Evolutionary conservation across 306 rosid genomes (phyloP), one percentile per base, ranked within the genome.

Genomic region (Alnus rubra): DNA sequence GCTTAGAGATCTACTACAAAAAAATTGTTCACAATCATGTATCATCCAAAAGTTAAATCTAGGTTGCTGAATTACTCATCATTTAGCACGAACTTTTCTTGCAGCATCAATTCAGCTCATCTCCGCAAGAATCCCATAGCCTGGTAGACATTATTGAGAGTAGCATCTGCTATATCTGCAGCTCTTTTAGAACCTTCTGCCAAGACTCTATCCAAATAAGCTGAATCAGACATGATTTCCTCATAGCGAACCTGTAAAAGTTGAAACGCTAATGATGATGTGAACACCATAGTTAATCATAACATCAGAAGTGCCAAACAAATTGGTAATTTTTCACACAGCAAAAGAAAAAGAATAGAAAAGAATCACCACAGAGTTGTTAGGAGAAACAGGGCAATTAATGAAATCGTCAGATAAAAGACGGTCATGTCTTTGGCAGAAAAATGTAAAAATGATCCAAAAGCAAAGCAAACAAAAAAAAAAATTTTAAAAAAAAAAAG

Each of bases 41-140:
- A 82, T 81, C 83, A 75, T 72, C 83, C 81, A 72, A 83, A 81
- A 78, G 86, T 82, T 75, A 79, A 81, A 81, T 65, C 83, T 81
- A 79, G 78, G 91, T 81, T 74, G 82, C 84, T 74, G 73, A 84
- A 86, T 62, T 64, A 62, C 83, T 47, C 71, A 75, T 72, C 85
- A 28, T 72, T 74, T 52, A 79, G 51, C 76, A 76, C 49, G 56
- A 58, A 69, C 42, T 76, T 77, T 52, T 76, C 75, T 74, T 19
- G 51, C 69, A 71, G 86, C 73, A 72, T 74, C 80, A 47, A 86
- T 76, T 76, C 82, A 73, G 87, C 80, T 65, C 79, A 83, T 88
- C 88, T 90, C 75, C 67, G 82, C 82, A 86, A 88, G 86, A 95
- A 93, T 82, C 99, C 98, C 99, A 95, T 91, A 53, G 99, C 96